A percentile compares a stretch with the other conserved stretches of the same genome.
Evolutionary conservation across 2,329 filamentous ascomycete genomes (phyloP).

Genomic region (Daldinia eschscholtzii): DNA sequence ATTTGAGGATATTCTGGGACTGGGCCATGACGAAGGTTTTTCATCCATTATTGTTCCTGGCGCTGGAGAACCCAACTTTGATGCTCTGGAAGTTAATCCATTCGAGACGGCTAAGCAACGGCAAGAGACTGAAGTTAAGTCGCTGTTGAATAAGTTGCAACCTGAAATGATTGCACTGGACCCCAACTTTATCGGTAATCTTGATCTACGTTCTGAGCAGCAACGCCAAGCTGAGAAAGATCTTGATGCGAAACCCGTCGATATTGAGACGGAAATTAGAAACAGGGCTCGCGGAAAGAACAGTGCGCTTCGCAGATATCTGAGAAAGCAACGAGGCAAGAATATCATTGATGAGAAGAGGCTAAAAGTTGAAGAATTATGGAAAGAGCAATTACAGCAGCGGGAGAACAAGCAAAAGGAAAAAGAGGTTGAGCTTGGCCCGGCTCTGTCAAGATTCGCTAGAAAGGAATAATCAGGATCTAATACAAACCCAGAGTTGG

Average conservation of each 20-base stretch:
- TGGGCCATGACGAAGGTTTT: slow-evolving; percentile 88
- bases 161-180: slow-evolving; percentile 98
- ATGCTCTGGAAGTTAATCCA: slow-evolving; percentile 92
- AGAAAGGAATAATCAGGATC: slow-evolving; percentile 68
- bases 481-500: slow-evolving; percentile 22
- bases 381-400: slow-evolving; percentile 77
- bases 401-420: slow-evolving; percentile 73
- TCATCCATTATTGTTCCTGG: slow-evolving; percentile 91
- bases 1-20: slow-evolving; percentile 90
- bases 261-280: slow-evolving; percentile 71
- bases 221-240: slow-evolving; percentile 83
- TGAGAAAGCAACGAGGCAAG: slow-evolving; percentile 91
- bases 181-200: slow-evolving; percentile 88
- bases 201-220: slow-evolving; percentile 84
- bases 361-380: slow-evolving; percentile 85
- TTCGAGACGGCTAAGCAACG: slow-evolving; percentile 94
- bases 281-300: slow-evolving; percentile 92
- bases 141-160: slow-evolving; percentile 91
- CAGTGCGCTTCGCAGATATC: slow-evolving; percentile 85
- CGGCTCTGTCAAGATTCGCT: slow-evolving; percentile 87
- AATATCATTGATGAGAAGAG: slow-evolving; percentile 98
- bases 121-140: slow-evolving; percentile 91
- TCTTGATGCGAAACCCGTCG: slow-evolving; percentile 75
- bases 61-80: slow-evolving; percentile 96
- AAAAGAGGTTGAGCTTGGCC: slow-evolving; percentile 80